A percentile compares a stretch with the other conserved stretches of the same genome.
Evolutionary conservation across 805 yeast genomes (phyloP).

Genomic region (Candida xyloterini): DNA sequence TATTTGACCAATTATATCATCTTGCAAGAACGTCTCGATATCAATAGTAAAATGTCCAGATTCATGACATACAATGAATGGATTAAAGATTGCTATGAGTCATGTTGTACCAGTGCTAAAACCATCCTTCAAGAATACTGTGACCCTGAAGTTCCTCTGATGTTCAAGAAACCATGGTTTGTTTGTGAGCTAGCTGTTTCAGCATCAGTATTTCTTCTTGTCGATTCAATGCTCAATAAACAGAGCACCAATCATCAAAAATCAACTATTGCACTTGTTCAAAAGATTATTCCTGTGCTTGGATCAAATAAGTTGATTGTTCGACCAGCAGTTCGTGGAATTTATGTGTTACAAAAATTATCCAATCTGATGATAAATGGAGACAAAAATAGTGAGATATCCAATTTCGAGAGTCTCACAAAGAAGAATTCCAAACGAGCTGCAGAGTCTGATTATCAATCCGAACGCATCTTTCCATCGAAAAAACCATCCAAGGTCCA

Average conservation of each 20-base stretch:
- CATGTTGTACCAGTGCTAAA: slow-evolving; percentile 24
- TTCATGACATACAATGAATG: slow-evolving; percentile 27
- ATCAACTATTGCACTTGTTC: slow-evolving; percentile 15
- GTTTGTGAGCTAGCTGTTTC: slow-evolving; percentile 26
- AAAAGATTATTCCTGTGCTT: slow-evolving; percentile 20
- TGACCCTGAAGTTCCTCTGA: slow-evolving; percentile 14
- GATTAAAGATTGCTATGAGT: slow-evolving; percentile 20
- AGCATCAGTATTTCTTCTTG: slow-evolving; percentile 29
- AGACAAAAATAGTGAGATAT: slow-evolving; percentile 9
- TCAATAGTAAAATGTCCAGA: slow-evolving; percentile 30
- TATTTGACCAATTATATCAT: slow-evolving; percentile 19
- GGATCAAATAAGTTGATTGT: slow-evolving; percentile 24
- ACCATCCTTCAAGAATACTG: slow-evolving; percentile 17
- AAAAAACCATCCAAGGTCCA: slow-evolving; percentile 1
- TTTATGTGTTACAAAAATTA: slow-evolving; percentile 27
- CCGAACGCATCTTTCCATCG: neutral
- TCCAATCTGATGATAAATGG: slow-evolving; percentile 19
- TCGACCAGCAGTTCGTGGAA: slow-evolving; percentile 32
- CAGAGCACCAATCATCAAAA: slow-evolving; percentile 18
- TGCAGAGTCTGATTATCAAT: neutral
- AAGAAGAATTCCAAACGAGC: slow-evolving; percentile 1
- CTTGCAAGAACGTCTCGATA: slow-evolving; percentile 27
- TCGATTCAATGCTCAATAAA: slow-evolving; percentile 29
- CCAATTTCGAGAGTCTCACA: slow-evolving; percentile 10
- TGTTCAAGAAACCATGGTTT: slow-evolving; percentile 24